Evolutionary conservation across 1,284 basidiomycete species (phyloP).

Genomic region (Cutaneotrichosporon spelunceum): DNA sequence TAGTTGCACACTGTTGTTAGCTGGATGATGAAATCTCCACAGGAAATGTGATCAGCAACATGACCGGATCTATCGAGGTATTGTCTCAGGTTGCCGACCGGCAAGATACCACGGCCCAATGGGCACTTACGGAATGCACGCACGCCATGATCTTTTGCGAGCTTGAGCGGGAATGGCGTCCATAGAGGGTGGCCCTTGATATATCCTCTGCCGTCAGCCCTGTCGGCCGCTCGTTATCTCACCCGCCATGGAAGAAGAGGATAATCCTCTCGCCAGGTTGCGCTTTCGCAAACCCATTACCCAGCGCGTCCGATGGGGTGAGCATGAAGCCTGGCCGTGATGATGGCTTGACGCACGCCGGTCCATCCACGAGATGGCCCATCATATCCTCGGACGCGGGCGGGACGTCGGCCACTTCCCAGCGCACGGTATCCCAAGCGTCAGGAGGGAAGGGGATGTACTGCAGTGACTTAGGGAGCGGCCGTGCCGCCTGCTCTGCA

Average conservation of each 20-base stretch:
- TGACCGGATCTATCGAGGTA: too few relatives aligned
- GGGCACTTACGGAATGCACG: conserved; percentile 13
- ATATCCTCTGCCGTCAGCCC: conserved; percentile 22
- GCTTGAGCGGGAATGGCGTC: conserved; percentile 15
- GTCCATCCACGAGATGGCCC: conserved; percentile 1
- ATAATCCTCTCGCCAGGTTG: conserved; percentile 29
- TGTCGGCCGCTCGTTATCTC: background rate
- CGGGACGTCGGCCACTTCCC: background rate
- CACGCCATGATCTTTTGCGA: conserved; percentile 14
- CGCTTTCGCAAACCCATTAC: conserved; percentile 14
- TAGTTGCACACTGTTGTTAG: conserved; percentile 14
- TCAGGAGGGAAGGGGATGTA: background rate
- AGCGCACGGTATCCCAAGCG: background rate
- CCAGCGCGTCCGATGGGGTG: conserved; percentile 15
- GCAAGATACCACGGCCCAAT: background rate
- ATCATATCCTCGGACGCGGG: conserved; percentile 1
- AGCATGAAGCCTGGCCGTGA: conserved; percentile 24
- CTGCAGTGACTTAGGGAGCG: background rate
- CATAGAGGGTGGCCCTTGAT: conserved; percentile 23
- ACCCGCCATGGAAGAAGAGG: conserved; percentile 30
- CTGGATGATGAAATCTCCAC: background rate
- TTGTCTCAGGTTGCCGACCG: background rate
- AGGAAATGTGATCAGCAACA: background rate
- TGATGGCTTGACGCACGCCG: conserved; percentile 1
- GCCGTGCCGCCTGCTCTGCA: background rate